Base-by-base conservation (phyloP, 2,329 filamentous ascomycete species). In the Bipolaris zeicola region DNA sequence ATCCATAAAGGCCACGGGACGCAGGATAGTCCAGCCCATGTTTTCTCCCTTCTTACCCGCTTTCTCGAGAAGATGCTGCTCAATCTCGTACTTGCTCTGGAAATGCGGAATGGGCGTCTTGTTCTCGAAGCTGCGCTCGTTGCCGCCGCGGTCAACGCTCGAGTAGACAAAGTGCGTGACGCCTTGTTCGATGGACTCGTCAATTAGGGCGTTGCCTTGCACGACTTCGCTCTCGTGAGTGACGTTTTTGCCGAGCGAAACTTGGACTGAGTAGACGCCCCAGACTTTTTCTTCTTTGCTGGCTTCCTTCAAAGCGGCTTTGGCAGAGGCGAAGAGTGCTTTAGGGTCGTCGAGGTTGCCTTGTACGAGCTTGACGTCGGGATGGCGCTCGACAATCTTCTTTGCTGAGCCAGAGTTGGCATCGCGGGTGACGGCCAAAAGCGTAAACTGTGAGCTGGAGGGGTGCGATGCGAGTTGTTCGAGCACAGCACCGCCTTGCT, bases 91-190 rank as follows among this genome's bases (percentile, higher is more conserved):
- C 69, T 90, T 90, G 63, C 73, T 79, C 55, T 80, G 79, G 70
- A 90, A 90, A 70, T 90, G 86, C 0, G 85, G 83, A 44, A 89
- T 79, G 0, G 72, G 68, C 13, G 75, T 77, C 26, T 64, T 56
- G 58, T 81, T 81, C 4, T 80, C 79, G 65, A 82, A 80, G 44
- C 80, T 82, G 5, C 78, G 79, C 2, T 75, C 73, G 37, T 83
- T 80, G 43, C 86, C 85, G 41, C 86, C 85, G 37, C 87, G 84
- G 60, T 89, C 87, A 24, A 88, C 85, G 50, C 81, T 85, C 28
- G 80, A 83, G 74, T 88, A 89, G 42, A 90, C 81, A 63, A 89
- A 87, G 66, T 86, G 82, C 56, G 80, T 77, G 37, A 89, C 83
- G 11, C 79, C 79, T 24, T 82, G 72, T 24, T 81, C 79, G 55